phyloP scores from a whole-genome alignment of 257 asterid genomes.

The Verbena officinalis region DNA sequence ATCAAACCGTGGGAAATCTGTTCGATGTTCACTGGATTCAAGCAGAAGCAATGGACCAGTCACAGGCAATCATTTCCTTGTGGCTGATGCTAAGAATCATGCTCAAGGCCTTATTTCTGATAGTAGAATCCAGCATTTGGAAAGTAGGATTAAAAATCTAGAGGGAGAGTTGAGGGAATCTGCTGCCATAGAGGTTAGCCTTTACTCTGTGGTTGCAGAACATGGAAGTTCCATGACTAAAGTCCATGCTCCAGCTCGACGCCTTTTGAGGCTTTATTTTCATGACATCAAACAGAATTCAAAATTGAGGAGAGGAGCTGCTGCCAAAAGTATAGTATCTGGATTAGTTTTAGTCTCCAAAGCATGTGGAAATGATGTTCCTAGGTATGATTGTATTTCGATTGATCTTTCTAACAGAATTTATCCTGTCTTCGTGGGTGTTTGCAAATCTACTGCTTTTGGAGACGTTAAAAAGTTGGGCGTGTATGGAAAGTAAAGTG shows the following conservation, averaged over 20 bases:
- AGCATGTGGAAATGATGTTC: slow-evolving; percentile 89
- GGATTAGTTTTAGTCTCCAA: slow-evolving; percentile 75
- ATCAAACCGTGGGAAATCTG: slow-evolving; percentile 55
- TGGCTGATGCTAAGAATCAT: slow-evolving; percentile 28
- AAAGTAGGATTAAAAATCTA: slow-evolving; percentile 49
- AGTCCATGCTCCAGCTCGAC: slow-evolving; percentile 90
- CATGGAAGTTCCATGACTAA: slow-evolving; percentile 79
- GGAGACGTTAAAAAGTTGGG: no score
- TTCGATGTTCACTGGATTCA: slow-evolving; percentile 56
- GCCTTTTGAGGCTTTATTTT: slow-evolving; percentile 77
- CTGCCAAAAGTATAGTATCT: slow-evolving; percentile 70
- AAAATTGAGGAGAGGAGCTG: slow-evolving; percentile 49
- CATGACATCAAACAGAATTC: slow-evolving; percentile 57
- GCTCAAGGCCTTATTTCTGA: slow-evolving; percentile 45
- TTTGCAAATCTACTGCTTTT: no score
- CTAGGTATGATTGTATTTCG: slow-evolving; percentile 53
- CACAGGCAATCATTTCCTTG: slow-evolving; percentile 34
- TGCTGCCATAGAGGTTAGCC: slow-evolving; percentile 78
- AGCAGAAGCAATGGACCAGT: slow-evolving; percentile 50
- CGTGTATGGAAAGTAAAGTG: no score
- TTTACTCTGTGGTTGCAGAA: slow-evolving; percentile 79
- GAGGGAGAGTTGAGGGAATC: slow-evolving; percentile 84
- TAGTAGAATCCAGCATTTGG: slow-evolving; percentile 54
- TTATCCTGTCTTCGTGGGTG: neutral
- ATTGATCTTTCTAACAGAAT: neutral